A percentile compares a stretch with the other conserved stretches of the same genome.
phyloP scores from a whole-genome alignment of 176 grass and related monocot species.

The Alopecurus myosuroides region DNA sequence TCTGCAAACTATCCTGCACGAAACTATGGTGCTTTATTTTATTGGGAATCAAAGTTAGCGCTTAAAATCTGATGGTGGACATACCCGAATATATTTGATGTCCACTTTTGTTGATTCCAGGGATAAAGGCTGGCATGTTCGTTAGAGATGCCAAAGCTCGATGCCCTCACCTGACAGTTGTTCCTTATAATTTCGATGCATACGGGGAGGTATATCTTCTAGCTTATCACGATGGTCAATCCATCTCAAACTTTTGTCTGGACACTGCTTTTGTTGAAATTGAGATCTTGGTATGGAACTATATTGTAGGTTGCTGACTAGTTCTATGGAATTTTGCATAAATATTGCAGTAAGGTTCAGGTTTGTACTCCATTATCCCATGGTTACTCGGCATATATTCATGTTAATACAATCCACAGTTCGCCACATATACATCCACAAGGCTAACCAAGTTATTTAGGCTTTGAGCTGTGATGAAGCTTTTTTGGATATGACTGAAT shows the following conservation, averaged over 20 bases:
- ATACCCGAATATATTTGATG: slow-evolving; percentile 4
- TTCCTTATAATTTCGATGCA: slow-evolving; percentile 88
- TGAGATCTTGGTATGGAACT: slow-evolving; percentile 13
- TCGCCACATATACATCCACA: background rate
- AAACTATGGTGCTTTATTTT: slow-evolving; percentile 63
- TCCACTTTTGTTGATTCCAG: slow-evolving; percentile 42
- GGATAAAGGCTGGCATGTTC: slow-evolving; percentile 92
- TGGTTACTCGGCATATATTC: background rate
- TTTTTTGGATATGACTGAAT: slow-evolving; percentile 79
- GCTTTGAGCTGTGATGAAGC: slow-evolving; percentile 98
- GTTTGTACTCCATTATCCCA: slow-evolving; percentile 28
- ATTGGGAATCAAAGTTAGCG: background rate
- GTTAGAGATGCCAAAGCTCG: slow-evolving; percentile 84
- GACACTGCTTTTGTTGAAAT: slow-evolving; percentile 13
- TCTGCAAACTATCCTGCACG: slow-evolving; percentile 92
- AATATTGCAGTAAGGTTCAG: slow-evolving; percentile 84
- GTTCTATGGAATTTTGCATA: slow-evolving; percentile 94
- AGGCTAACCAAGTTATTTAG: slow-evolving; percentile 48
- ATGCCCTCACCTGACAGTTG: slow-evolving; percentile 67
- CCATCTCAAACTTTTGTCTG: background rate
- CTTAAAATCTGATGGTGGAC: slow-evolving; percentile 5
- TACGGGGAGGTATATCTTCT: slow-evolving; percentile 75
- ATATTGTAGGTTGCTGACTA: slow-evolving; percentile 78
- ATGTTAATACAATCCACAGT: background rate
- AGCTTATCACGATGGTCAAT: background rate